Percentiles rank a stretch among this genome's conserved stretches.
These are phyloP conservation scores for Alternaria sp. DNA, from an alignment of 2,329 filamentous ascomycete species.

Conservation along the genomic window DNA sequence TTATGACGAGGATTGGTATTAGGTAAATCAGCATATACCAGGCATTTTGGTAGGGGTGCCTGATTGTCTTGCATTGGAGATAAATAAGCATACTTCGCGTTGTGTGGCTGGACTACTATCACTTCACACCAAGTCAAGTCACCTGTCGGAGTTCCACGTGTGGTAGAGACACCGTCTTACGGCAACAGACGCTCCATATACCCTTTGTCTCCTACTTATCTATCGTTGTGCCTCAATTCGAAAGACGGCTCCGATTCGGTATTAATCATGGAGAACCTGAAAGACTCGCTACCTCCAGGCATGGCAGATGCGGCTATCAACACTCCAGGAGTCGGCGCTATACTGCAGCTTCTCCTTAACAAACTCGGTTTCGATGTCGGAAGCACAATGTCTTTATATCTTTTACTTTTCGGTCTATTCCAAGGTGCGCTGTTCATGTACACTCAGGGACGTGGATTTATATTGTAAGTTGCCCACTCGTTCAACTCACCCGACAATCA, in stretches of 20 bases:
- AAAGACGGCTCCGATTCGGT: no score
- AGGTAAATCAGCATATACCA: background rate
- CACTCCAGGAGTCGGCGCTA: constrained; percentile 10
- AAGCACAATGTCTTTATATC: constrained; percentile 54
- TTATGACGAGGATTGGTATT: background rate
- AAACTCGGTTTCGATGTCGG: constrained; percentile 59
- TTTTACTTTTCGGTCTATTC: constrained; percentile 54
- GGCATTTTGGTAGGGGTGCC: no score
- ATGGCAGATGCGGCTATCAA: constrained; percentile 9
- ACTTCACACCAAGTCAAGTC: background rate
- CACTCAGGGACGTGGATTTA: constrained; percentile 22
- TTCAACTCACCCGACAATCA: constrained; percentile 11
- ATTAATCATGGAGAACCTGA: constrained; percentile 5
- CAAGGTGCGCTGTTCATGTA: constrained; percentile 53
- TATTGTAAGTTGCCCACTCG: constrained; percentile 1
- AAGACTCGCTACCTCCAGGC: constrained; percentile 7
- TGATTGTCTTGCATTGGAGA: background rate
- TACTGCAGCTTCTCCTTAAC: constrained; percentile 9
- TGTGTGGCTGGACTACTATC: background rate
- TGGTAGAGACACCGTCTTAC: background rate
- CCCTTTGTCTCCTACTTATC: no score
- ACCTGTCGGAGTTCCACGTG: background rate
- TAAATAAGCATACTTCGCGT: background rate
- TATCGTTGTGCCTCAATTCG: background rate
- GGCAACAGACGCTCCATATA: background rate